A percentile compares a stretch with the other conserved stretches of the same genome.
Conservation (phyloP, 768 basidiomycete species). For the Macrolepiota dolichaula region DNA sequence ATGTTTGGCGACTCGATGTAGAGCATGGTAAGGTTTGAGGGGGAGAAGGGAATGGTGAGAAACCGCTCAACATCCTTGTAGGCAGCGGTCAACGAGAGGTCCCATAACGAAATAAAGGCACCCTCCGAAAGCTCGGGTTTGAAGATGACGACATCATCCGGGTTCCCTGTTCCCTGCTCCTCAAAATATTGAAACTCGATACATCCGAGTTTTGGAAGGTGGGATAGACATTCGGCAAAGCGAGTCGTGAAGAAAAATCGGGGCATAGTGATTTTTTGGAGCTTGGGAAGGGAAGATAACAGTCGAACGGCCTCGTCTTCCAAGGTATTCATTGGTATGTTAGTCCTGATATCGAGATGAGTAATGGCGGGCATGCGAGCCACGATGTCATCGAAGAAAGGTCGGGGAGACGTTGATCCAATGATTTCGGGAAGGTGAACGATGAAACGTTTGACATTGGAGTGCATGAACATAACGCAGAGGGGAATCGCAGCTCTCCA, state of each 20-base stretch:
- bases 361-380: constrained; percentile 12
- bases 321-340: constrained; percentile 5
- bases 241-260: constrained; percentile 9
- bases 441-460: constrained; percentile 10
- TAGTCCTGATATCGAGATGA: constrained; percentile 4
- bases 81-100: constrained; percentile 4
- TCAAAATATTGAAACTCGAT: constrained; percentile 13
- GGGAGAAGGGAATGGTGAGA: constrained; percentile 8
- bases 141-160: constrained; percentile 1
- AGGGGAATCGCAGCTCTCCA: constrained; percentile 14
- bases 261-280: constrained; percentile 8
- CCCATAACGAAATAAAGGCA: constrained; percentile 8
- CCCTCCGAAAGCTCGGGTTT: constrained; percentile 2
- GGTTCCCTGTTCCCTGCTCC: constrained; percentile 2
- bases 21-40: constrained; percentile 6
- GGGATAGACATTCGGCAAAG: constrained; percentile 4
- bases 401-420: background rate
- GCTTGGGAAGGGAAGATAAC: constrained; percentile 1
- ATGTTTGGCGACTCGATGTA: background rate
- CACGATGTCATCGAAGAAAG: constrained; percentile 9
- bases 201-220: constrained; percentile 7
- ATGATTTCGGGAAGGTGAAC: constrained; percentile 6
- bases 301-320: constrained; percentile 4
- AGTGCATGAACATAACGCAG: constrained; percentile 14
- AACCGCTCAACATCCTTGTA: constrained; percentile 6